Base-by-base conservation (phyloP, 129 eudicot species). In the Tagetes patula region DNA sequence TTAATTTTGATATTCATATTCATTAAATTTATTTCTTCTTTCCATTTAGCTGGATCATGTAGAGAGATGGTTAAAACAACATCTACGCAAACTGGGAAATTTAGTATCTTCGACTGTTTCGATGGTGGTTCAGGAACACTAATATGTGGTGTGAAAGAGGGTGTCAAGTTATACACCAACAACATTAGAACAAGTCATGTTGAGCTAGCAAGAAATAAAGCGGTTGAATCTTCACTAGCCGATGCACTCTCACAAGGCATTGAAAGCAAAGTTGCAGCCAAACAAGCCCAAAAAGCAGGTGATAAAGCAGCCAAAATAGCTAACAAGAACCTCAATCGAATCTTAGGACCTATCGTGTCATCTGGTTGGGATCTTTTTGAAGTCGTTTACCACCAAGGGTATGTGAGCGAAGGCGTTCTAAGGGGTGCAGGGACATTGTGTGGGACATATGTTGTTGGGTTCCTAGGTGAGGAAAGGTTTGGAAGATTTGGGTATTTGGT, bases 321-420 rank as follows among this genome's bases (percentile, higher is more conserved):
- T 34, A 76, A 80, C 59, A 77, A 84, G 36, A 69, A 86, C 34
- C 88, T 87, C 40, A 79, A 88, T 58, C 87, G 96, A 32, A 70
- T 88, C 8, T 62, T 87, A 5, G 99, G 97, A 32, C 99, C 99
- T 12, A 73, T 94, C 2, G 79, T 88, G 60, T 90, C 97, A 43
- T 84, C 88, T 1, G 85, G 90, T 13, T 95, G 97, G 96, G 97
- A 95, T 76, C 87, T 95, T 69, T 86, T 95, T 37, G 99, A 95
- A 79, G 88, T 88, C 4, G 59, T 95, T 61, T 90, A 90, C 78
- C 86, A 71, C 75, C 83, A 89, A 36, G 97, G 97, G 36, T 74
- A 89, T 14, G 50, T 84, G 52, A 78, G 88, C 0, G 96, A 95
- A 66, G 96, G 94, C 39, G 75, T 82, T 69, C 82, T 91, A 36